These are phyloP conservation scores for Parastagonospora avenae DNA, from an alignment of 2,329 filamentous ascomycete genomes.

Conservation along the genomic window DNA sequence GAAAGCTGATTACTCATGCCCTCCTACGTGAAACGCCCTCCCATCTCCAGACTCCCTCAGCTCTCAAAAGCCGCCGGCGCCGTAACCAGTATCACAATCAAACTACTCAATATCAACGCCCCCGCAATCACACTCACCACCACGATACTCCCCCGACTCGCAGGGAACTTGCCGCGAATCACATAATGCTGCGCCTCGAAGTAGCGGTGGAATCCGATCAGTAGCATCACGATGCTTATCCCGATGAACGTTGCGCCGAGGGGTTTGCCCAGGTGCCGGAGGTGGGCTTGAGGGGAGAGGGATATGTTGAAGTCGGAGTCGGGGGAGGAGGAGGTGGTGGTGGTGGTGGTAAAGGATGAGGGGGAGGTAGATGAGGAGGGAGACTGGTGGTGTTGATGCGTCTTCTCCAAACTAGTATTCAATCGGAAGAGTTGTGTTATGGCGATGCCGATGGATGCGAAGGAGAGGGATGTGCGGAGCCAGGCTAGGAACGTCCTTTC, in stretches of 20 bases:
- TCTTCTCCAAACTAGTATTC: slow-evolving; percentile 64
- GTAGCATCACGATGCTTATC: slow-evolving; percentile 74
- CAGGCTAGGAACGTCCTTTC: slow-evolving; percentile 86
- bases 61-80: slow-evolving; percentile 54
- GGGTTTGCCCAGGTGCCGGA: slow-evolving; percentile 42
- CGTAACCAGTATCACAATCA: slow-evolving; percentile 65
- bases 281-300: slow-evolving; percentile 14
- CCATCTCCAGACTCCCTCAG: slow-evolving; percentile 7
- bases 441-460: slow-evolving; percentile 81
- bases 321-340: too few species aligned
- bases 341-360: too few species aligned
- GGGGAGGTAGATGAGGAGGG: slow-evolving; percentile 14
- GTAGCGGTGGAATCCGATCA: slow-evolving; percentile 79
- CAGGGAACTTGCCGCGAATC: slow-evolving; percentile 78
- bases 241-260: slow-evolving; percentile 74
- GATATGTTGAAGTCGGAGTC: neutral
- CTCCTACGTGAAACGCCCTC: too few species aligned
- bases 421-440: slow-evolving; percentile 85
- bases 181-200: slow-evolving; percentile 81
- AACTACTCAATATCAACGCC: slow-evolving; percentile 62
- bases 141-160: slow-evolving; percentile 75
- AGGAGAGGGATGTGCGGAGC: slow-evolving; percentile 80
- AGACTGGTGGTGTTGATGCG: neutral
- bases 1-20: too few species aligned
- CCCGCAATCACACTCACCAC: slow-evolving; percentile 69